Evolutionary conservation across 73 alveolate species (phyloP).

Genomic region (Tetrahymena thermophila): DNA sequence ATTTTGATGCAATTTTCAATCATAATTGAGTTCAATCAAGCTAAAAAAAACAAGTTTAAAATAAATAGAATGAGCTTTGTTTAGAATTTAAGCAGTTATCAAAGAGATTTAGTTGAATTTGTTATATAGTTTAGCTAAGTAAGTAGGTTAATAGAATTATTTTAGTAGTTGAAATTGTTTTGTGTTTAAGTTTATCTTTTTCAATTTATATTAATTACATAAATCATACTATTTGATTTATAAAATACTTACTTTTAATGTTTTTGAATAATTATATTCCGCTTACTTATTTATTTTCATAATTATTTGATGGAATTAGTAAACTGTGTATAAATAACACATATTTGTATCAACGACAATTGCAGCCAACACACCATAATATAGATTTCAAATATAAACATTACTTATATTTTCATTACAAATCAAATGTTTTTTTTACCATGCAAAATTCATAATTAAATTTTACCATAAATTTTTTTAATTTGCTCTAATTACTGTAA

Average conservation of each 20-base stretch:
- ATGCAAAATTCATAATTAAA: not conserved
- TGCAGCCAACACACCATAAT: not conserved
- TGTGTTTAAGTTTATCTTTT: not conserved
- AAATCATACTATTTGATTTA: too few species aligned
- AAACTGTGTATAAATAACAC: not conserved
- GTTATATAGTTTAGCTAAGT: not conserved
- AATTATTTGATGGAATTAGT: too few species aligned
- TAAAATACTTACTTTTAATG: not conserved
- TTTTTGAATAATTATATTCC: not conserved
- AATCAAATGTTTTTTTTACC: not conserved
- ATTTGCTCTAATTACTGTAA: too few species aligned
- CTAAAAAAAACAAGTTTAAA: too few species aligned
- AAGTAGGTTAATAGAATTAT: too few species aligned
- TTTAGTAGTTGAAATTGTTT: not conserved
- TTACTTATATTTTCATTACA: not conserved
- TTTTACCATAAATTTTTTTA: not conserved
- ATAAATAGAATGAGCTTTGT: too few species aligned
- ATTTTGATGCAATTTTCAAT: not conserved
- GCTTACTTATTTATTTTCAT: not conserved
- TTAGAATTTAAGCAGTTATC: not conserved
- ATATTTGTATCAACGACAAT: not conserved
- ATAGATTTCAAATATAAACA: not conserved
- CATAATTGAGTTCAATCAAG: not conserved
- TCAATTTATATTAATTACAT: not conserved
- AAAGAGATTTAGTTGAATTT: not conserved